phyloP scores from a whole-genome alignment of 306 rosid genomes.

The Lathyrus sativus region DNA sequence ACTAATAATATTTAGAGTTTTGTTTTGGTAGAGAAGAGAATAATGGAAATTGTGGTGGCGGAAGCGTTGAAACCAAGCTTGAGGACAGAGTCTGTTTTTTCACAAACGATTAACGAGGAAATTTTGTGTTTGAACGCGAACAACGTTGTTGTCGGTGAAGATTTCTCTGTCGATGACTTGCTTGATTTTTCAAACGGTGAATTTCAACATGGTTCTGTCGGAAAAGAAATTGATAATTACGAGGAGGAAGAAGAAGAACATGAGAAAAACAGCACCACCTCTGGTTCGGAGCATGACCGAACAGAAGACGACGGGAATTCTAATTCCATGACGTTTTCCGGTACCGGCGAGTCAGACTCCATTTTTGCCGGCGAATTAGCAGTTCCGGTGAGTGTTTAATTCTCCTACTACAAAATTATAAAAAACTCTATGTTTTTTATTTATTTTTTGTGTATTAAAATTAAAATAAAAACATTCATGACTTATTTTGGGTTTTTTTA shows the following conservation, averaged over 20 bases:
- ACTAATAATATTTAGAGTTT: slow-evolving; percentile 24
- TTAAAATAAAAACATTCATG: background rate
- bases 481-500: slow-evolving; percentile 7
- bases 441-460: background rate
- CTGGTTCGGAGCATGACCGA: slow-evolving; percentile 46
- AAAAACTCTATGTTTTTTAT: background rate
- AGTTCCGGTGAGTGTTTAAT: slow-evolving; percentile 57
- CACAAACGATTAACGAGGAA: slow-evolving; percentile 53
- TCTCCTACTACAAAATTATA: background rate
- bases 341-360: slow-evolving; percentile 53
- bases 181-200: slow-evolving; percentile 70
- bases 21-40: slow-evolving; percentile 24
- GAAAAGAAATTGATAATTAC: slow-evolving; percentile 43
- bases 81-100: slow-evolving; percentile 49
- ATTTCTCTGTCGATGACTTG: slow-evolving; percentile 78
- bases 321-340: slow-evolving; percentile 41
- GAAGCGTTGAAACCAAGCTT: slow-evolving; percentile 77
- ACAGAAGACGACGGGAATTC: slow-evolving; percentile 50
- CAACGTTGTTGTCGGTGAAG: slow-evolving; percentile 59
- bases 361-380: slow-evolving; percentile 56
- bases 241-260: slow-evolving; percentile 47
- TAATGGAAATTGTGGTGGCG: slow-evolving; percentile 72
- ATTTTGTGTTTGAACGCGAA: slow-evolving; percentile 40
- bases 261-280: slow-evolving; percentile 44
- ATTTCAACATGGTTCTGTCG: slow-evolving; percentile 45